Conservation (phyloP, 2,329 filamentous ascomycete species). For the Madurella fahalii region DNA sequence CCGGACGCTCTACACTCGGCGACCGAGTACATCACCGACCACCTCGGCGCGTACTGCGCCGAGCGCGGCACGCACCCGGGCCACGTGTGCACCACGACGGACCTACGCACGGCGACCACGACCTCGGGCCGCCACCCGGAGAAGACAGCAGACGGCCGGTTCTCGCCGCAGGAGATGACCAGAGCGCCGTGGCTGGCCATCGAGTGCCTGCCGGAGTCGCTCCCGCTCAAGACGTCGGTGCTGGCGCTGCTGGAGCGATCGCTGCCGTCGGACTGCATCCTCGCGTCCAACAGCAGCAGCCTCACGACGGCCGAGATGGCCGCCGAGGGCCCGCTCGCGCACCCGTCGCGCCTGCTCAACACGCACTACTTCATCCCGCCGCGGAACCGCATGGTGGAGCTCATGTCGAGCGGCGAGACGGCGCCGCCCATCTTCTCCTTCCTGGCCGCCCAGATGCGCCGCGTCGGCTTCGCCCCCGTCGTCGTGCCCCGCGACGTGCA, state of each 20-base stretch:
- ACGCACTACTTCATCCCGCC: constrained; percentile 36
- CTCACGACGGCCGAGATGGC: constrained; percentile 30
- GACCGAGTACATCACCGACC: constrained; percentile 33
- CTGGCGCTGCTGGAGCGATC: constrained; percentile 29
- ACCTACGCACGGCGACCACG: constrained; percentile 23
- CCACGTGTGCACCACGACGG: constrained; percentile 25
- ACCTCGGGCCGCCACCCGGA: constrained; percentile 12
- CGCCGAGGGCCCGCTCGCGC: constrained; percentile 14
- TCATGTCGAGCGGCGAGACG: constrained; percentile 34
- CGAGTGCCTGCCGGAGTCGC: constrained; percentile 32
- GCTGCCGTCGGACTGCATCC: constrained; percentile 28
- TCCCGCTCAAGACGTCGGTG: constrained; percentile 29
- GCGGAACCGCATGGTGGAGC: constrained; percentile 31
- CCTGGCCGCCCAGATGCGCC: constrained; percentile 27
- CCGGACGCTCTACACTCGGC: constrained; percentile 24
- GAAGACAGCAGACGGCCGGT: constrained; percentile 5
- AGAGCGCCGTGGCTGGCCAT: constrained; percentile 30
- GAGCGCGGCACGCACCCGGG: constrained; percentile 28
- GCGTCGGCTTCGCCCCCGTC: constrained; percentile 29
- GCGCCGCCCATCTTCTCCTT: constrained; percentile 29
- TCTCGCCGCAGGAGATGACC: constrained; percentile 14
- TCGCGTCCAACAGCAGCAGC: constrained; percentile 32
- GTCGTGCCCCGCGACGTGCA: constrained; percentile 27
- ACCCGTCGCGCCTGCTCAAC: constrained; percentile 31
- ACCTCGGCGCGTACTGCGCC: constrained; percentile 31